These are phyloP conservation scores for Pterulicium gracile DNA, from an alignment of 1,284 basidiomycete genomes.

Conservation along the genomic window DNA sequence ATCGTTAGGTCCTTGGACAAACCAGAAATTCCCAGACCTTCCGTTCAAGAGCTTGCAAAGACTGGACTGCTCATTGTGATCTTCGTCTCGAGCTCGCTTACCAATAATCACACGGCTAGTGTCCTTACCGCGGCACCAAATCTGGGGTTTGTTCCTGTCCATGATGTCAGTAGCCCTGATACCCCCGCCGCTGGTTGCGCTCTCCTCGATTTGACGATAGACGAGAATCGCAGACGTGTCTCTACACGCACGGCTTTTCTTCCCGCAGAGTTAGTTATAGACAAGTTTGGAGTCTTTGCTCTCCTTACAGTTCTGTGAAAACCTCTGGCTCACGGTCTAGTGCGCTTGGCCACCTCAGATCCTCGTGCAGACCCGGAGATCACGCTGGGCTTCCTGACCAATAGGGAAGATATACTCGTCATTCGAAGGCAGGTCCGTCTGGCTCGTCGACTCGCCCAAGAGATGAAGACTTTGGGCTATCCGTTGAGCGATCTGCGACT, in stretches of 20 bases:
- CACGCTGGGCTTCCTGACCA: conserved; percentile 19
- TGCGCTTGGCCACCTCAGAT: conserved; percentile 16
- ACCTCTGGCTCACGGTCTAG: conserved; percentile 13
- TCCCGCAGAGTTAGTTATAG: conserved; percentile 9
- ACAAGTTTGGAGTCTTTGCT: too few relatives aligned
- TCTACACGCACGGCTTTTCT: conserved; percentile 14
- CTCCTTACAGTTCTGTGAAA: conserved; percentile 3
- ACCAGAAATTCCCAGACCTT: conserved; percentile 2
- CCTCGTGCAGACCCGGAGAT: conserved; percentile 15
- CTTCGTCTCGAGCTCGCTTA: background rate
- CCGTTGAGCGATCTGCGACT: conserved; percentile 19
- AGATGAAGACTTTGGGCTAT: conserved; percentile 21
- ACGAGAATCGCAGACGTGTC: conserved; percentile 10
- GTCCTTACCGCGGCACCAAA: conserved; percentile 8
- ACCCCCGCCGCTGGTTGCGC: conserved; percentile 9
- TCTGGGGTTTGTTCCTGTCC: conserved; percentile 12
- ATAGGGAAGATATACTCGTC: conserved; percentile 15
- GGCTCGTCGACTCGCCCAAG: conserved; percentile 16
- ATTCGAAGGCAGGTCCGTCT: conserved; percentile 17
- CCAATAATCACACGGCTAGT: background rate
- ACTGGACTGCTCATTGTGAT: background rate
- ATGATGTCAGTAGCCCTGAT: conserved; percentile 11
- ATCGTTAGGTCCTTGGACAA: conserved; percentile 7
- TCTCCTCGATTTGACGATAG: conserved; percentile 12
- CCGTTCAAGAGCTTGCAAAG: conserved; percentile 6